These are phyloP conservation scores for Pseudogymnoascus sp. DNA, from an alignment of 2,329 filamentous ascomycete species.

Conservation along the genomic window DNA sequence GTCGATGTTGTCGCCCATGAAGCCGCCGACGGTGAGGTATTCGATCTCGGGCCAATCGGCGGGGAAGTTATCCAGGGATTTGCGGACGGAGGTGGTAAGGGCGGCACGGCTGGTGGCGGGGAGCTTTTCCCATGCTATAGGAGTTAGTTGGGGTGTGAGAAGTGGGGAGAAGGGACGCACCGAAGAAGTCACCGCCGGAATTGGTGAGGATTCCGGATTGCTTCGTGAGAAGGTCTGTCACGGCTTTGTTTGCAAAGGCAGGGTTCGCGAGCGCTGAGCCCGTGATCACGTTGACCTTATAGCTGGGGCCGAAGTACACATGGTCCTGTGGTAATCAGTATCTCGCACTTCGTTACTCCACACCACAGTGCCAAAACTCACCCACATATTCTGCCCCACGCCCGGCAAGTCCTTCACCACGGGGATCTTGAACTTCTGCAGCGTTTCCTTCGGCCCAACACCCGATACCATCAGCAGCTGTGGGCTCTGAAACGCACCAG, in stretches of 20 bases:
- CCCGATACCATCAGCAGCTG: constrained; percentile 5
- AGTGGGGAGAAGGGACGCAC: background rate
- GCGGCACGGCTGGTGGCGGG: background rate
- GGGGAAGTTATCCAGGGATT: background rate
- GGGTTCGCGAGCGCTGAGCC: background rate
- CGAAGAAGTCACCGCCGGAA: background rate
- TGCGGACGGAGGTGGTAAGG: background rate
- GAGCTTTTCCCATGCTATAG: background rate
- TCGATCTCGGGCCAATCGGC: constrained; percentile 9
- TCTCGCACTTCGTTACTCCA: background rate
- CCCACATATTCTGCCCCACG: constrained; percentile 55
- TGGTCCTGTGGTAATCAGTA: background rate
- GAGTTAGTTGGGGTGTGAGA: background rate
- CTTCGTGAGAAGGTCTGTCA: constrained; percentile 9
- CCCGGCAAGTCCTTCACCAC: constrained; percentile 51
- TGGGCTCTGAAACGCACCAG: constrained; percentile 1
- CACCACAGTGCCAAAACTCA: constrained; percentile 43
- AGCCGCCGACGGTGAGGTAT: background rate
- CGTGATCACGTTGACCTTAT: background rate
- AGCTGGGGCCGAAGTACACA: background rate
- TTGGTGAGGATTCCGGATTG: background rate
- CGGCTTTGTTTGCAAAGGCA: constrained; percentile 1
- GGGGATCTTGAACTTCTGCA: constrained; percentile 1
- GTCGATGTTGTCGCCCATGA: background rate
- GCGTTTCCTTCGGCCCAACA: background rate